These are phyloP conservation scores for Pyricularia sp. DNA, from an alignment of 2,329 filamentous ascomycete genomes.

Conservation along the genomic window DNA sequence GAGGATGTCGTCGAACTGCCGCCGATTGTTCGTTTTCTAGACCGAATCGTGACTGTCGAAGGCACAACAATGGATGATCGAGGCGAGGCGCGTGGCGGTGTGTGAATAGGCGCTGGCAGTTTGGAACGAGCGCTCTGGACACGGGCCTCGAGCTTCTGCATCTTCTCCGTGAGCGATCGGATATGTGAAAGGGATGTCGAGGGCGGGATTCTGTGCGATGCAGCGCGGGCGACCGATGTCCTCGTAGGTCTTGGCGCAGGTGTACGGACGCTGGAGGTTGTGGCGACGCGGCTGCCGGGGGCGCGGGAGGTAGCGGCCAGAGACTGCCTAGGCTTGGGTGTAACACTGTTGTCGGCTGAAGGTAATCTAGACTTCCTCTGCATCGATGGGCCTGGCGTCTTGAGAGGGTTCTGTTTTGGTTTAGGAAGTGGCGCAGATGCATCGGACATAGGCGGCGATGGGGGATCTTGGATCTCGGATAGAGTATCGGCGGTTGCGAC, in stretches of 20 bases:
- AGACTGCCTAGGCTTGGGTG: slow-evolving; percentile 40
- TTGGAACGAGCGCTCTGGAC: slow-evolving; percentile 89
- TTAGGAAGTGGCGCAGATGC: slow-evolving; percentile 55
- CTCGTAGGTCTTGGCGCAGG: slow-evolving; percentile 35
- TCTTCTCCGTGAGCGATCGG: slow-evolving; percentile 86
- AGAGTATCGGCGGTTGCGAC: slow-evolving; percentile 46
- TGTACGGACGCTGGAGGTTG: slow-evolving; percentile 32
- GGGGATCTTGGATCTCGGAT: slow-evolving; percentile 69
- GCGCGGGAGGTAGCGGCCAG: slow-evolving; percentile 25
- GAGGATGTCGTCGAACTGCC: slow-evolving; percentile 36
- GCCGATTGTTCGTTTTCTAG: slow-evolving; percentile 57
- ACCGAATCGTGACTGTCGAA: slow-evolving; percentile 54
- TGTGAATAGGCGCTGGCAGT: slow-evolving; percentile 70
- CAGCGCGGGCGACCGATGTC: slow-evolving; percentile 38
- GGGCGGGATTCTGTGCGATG: slow-evolving; percentile 40
- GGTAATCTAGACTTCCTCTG: slow-evolving; percentile 43
- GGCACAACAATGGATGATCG: slow-evolving; percentile 42
- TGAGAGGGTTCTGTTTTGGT: slow-evolving; percentile 31
- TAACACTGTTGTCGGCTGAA: slow-evolving; percentile 42
- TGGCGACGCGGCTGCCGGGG: slow-evolving; percentile 28
- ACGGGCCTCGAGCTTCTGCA: slow-evolving; percentile 90
- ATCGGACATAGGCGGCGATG: slow-evolving; percentile 90
- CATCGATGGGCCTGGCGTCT: slow-evolving; percentile 24
- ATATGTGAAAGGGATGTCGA: slow-evolving; percentile 82
- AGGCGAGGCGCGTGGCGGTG: slow-evolving; percentile 74